Percentiles rank a stretch among this genome's conserved stretches.
Conservation (phyloP, 495 filamentous ascomycete species). For the Cairneyella variabilis region DNA sequence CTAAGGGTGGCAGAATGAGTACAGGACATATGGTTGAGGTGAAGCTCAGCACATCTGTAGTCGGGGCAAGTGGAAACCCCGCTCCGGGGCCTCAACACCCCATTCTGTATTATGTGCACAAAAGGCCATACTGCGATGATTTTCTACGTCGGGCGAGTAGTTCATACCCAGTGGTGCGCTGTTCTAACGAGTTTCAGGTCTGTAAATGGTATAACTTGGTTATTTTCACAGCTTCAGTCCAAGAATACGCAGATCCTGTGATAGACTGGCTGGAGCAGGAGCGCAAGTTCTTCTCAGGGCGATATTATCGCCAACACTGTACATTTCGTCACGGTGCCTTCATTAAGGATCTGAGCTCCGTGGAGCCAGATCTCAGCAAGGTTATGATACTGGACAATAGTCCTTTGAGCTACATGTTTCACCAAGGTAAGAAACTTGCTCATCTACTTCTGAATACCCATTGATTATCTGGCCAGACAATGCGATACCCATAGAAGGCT, state of each 20-base stretch:
- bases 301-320: slow-evolving; percentile 96
- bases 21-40: slow-evolving; percentile 99
- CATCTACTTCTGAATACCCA: neutral
- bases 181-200: slow-evolving; percentile 40
- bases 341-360: slow-evolving; percentile 94
- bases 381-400: slow-evolving; percentile 99
- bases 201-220: slow-evolving; percentile 99
- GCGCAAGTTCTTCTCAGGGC: slow-evolving; percentile 85
- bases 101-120: slow-evolving; percentile 98
- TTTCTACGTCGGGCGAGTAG: slow-evolving; percentile 77
- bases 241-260: slow-evolving; percentile 97
- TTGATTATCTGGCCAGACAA: slow-evolving; percentile 59
- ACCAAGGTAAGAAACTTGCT: slow-evolving; percentile 66
- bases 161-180: slow-evolving; percentile 5
- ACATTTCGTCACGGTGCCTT: slow-evolving; percentile 92
- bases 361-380: slow-evolving; percentile 92
- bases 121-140: slow-evolving; percentile 93
- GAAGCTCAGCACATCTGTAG: slow-evolving; percentile 68
- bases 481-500: slow-evolving; percentile 88
- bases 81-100: slow-evolving; percentile 84
- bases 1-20: slow-evolving; percentile 92
- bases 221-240: slow-evolving; percentile 93
- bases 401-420: slow-evolving; percentile 97
- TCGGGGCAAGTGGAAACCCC: slow-evolving; percentile 58
- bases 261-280: slow-evolving; percentile 99